Base-by-base conservation (phyloP, 805 yeast genomes). In the Saccharomycopsis microspora region DNA sequence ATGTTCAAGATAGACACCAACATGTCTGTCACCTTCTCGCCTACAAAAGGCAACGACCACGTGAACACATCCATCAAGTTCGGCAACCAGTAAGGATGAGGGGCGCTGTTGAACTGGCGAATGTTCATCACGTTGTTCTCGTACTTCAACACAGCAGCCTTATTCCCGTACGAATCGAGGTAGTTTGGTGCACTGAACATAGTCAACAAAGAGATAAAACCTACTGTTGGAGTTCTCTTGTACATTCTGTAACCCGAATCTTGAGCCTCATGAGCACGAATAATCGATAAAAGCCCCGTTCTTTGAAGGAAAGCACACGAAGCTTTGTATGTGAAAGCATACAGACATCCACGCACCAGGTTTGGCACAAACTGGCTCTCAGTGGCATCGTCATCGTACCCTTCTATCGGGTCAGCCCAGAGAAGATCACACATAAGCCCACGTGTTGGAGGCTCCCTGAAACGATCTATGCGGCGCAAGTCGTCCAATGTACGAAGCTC, bases 181-280 rank as follows among this genome's bases (percentile, higher is more conserved):
- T 90, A 90, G 64, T 90, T 90, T 4, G 97, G 98, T 0, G 97
- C 97, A 43, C 94, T 82, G 65, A 90, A 90, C 67, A 90, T 78
- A 3, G 97, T 88, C 62, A 90, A 75, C 37, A 90, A 72, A 5
- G 90, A 78, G 1, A 97, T 97, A 61, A 90, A 90, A 8, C 94
- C 94, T 59, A 88, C 80, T 3, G 84, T 72, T 52, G 77, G 75
- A 1, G 96, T 85, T 55, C 85, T 78, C 57, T 82, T 83, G 66
- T 90, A 90, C 86, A 93, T 93, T 61, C 96, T 71, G 65, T 89
- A 90, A 36, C 98, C 98, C 6, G 93, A 89, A 64, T 90, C 97
- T 64, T 90, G 98, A 1, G 97, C 97, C 66, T 90, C 97, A 63
- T 90, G 98, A 1, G 97, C 97, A 50, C 98, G 73, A 42, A 90